Base-by-base conservation (phyloP, 345 rosid genomes). In the Brassica incana region DNA sequence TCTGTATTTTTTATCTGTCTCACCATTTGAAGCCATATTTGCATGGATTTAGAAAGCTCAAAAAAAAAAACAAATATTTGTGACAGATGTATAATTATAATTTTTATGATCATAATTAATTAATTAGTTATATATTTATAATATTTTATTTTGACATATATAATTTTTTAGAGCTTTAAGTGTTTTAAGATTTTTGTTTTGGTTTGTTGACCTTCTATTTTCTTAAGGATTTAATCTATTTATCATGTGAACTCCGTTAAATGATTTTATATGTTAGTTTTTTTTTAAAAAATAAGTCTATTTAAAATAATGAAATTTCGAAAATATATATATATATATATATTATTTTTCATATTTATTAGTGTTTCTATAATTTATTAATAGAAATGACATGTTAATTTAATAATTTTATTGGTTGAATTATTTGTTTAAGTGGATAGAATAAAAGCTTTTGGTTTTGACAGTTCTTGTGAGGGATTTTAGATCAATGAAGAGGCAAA, bases 401-500 rank as follows among this genome's bases (percentile, higher is more conserved):
- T 43, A 43, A 43, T 5, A 43, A 43, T 43, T 43, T 43, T n/a
- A 43, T 43, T 43, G 50, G 50, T 43, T 43, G 14, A 43, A 43
- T 43, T 43, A 43, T 43, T 43, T 43, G 14, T 43, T 43, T 43
- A 43, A 43, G 50, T 43, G 50, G n/a, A 43, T 11, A 43, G 50
- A 43, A 12, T 43, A 43, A 43, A 43, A 43, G 11, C 14, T 11
- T 43, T 43, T 25, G 10, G 2, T 16, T 58, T 30, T 16, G 6
- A 11, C 32, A 35, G 29, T 66, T 84, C 71, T 72, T 60, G 69
- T 68, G 48, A 4, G 6, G 6, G 10, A 15, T 0, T 38, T 71
- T 62, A 70, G 25, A 59, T 40, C 61, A 15, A 1, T 45, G 40
- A 45, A 61, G 43, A 27, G 27, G 11, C 3, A 72, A 8, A 54